These are phyloP conservation scores for Leucoagaricus sp. DNA, from an alignment of 1,284 basidiomycete genomes.

Conservation along the genomic window DNA sequence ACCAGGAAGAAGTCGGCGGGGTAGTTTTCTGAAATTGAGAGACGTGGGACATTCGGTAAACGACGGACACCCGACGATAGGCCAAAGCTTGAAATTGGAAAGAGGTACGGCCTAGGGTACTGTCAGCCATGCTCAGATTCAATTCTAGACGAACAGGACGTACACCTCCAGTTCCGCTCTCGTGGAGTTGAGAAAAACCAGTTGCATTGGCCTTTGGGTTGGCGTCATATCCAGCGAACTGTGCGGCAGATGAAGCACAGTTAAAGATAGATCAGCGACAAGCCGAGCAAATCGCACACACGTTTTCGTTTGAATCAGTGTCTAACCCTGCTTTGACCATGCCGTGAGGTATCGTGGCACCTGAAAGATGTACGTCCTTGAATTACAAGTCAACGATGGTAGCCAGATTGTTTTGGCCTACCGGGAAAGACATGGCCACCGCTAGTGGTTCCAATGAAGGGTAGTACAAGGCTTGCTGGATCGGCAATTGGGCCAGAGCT, in stretches of 20 bases:
- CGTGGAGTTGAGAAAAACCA: slow-evolving; percentile 65
- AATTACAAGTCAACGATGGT: neutral
- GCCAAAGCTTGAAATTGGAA: slow-evolving; percentile 64
- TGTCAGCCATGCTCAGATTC: neutral
- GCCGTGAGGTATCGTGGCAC: slow-evolving; percentile 66
- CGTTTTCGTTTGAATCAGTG: slow-evolving; percentile 62
- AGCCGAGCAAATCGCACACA: slow-evolving; percentile 27
- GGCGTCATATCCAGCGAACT: slow-evolving; percentile 55
- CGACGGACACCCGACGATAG: slow-evolving; percentile 48
- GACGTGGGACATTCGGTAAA: slow-evolving; percentile 54
- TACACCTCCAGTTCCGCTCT: slow-evolving; percentile 62
- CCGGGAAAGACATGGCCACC: slow-evolving; percentile 67
- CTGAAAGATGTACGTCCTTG: slow-evolving; percentile 33
- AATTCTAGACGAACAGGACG: slow-evolving; percentile 15
- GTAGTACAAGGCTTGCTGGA: slow-evolving; percentile 47
- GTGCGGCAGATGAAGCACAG: slow-evolving; percentile 38
- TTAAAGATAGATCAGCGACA: neutral
- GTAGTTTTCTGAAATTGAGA: slow-evolving; percentile 43
- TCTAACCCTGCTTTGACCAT: slow-evolving; percentile 70
- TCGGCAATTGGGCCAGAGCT: slow-evolving; percentile 33
- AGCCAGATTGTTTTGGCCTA: slow-evolving; percentile 22
- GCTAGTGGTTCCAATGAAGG: slow-evolving; percentile 61
- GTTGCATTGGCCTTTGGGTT: slow-evolving; percentile 51
- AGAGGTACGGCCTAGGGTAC: slow-evolving; percentile 47
- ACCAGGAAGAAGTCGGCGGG: slow-evolving; percentile 44